These are phyloP conservation scores for Annulohypoxylon moriforme DNA, from an alignment of 495 filamentous ascomycete genomes.

Conservation along the genomic window DNA sequence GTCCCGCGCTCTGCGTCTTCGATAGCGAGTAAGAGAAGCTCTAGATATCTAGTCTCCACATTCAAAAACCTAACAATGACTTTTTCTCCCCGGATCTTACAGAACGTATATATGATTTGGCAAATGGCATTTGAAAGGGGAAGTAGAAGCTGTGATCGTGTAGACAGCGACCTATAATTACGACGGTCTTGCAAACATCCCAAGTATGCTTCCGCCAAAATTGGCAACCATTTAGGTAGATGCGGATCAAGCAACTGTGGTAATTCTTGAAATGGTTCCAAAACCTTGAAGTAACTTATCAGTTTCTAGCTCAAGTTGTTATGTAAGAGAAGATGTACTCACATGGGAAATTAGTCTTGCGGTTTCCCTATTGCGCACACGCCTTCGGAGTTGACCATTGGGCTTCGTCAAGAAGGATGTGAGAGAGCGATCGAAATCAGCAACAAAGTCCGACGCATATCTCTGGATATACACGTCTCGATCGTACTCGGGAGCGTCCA, in stretches of 20 bases:
- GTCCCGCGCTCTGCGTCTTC: conserved; percentile 55
- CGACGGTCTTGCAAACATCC: conserved; percentile 67
- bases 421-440: conserved; percentile 70
- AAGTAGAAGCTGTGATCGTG: conserved; percentile 58
- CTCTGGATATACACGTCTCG: conserved; percentile 79
- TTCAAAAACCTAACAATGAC: conserved; percentile 89
- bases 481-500: conserved; percentile 66
- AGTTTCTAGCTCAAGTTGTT: conserved; percentile 18
- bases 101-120: conserved; percentile 85
- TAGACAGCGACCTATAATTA: conserved; percentile 45
- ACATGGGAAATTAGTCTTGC: conserved; percentile 59
- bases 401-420: conserved; percentile 62
- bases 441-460: conserved; percentile 72
- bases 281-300: conserved; percentile 56
- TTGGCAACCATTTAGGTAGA: conserved; percentile 76
- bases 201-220: conserved; percentile 78
- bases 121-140: conserved; percentile 77
- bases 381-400: conserved; percentile 52
- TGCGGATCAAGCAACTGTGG: conserved; percentile 95
- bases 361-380: conserved; percentile 58
- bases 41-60: conserved; percentile 86
- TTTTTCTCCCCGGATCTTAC: conserved; percentile 94
- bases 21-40: conserved; percentile 78
- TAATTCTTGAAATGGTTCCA: conserved; percentile 95
- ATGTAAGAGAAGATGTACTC: conserved; percentile 25